phyloP scores from a whole-genome alignment of 2,329 filamentous ascomycete genomes.

The Tolypocladium album region DNA sequence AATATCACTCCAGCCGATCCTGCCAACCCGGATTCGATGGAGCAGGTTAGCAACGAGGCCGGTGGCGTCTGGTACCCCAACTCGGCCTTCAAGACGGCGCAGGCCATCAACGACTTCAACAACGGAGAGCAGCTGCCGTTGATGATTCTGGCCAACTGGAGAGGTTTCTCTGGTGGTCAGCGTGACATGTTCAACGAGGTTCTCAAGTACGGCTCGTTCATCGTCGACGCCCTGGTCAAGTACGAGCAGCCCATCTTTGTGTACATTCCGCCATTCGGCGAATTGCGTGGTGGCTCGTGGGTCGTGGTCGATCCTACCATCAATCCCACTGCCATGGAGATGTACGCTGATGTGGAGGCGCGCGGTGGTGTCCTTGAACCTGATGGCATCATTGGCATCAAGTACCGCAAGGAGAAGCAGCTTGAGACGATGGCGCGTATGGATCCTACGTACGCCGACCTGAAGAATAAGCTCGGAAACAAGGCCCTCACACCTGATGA shows the following conservation, averaged over 20 bases:
- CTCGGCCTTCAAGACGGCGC: slow-evolving; percentile 98
- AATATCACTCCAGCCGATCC: slow-evolving; percentile 95
- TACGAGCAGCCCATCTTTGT: slow-evolving; percentile 98
- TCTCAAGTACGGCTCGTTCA: slow-evolving; percentile 98
- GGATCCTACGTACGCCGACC: slow-evolving; percentile 69
- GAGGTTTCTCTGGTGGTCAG: slow-evolving; percentile 99
- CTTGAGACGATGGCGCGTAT: slow-evolving; percentile 94
- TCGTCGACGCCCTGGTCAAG: slow-evolving; percentile 95
- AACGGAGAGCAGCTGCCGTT: slow-evolving; percentile 93
- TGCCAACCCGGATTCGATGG: slow-evolving; percentile 95
- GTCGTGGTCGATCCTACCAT: slow-evolving; percentile 98
- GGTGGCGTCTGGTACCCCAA: slow-evolving; percentile 99
- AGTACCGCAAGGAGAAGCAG: slow-evolving; percentile 95
- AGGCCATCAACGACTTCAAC: slow-evolving; percentile 99
- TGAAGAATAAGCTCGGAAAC: slow-evolving; percentile 67
- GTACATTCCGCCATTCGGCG: slow-evolving; percentile 93
- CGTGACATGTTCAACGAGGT: slow-evolving; percentile 99
- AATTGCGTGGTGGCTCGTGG: slow-evolving; percentile 98
- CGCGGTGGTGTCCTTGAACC: slow-evolving; percentile 96
- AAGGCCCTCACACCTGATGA: slow-evolving; percentile 58
- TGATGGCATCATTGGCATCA: slow-evolving; percentile 97
- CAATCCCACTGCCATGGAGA: slow-evolving; percentile 94
- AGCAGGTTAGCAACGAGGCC: slow-evolving; percentile 88
- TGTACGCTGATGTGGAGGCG: slow-evolving; percentile 94
- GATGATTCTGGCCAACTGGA: slow-evolving; percentile 99